These are phyloP conservation scores for Diaporthe citrichinensis DNA, from an alignment of 2,329 filamentous ascomycete species.

Conservation along the genomic window DNA sequence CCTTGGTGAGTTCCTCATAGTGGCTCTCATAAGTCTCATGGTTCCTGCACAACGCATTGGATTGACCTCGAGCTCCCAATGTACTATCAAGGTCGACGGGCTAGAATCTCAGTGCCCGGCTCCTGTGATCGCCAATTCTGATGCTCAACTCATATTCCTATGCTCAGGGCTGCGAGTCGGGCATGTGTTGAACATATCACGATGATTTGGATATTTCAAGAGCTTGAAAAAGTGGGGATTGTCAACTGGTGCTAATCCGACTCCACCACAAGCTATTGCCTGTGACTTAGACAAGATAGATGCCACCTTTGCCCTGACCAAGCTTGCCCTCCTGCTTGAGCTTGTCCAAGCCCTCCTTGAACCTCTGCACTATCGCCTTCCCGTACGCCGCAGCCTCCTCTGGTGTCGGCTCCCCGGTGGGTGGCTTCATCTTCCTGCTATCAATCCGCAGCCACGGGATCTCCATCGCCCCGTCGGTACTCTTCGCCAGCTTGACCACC, in stretches of 20 bases:
- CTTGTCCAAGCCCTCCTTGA: conserved; percentile 45
- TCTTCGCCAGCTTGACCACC: conserved; percentile 29
- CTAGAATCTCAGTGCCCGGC: neutral
- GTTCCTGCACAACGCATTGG: neutral
- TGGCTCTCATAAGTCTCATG: neutral
- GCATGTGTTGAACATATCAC: too few species aligned
- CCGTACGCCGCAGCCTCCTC: conserved; percentile 46
- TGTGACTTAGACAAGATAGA: conserved; percentile 1
- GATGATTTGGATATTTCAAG: too few species aligned
- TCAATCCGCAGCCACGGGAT: conserved; percentile 40
- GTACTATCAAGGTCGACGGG: neutral
- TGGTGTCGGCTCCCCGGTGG: conserved; percentile 35
- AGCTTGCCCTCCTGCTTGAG: conserved; percentile 46
- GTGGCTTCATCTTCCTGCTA: conserved; percentile 9
- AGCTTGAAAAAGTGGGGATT: neutral
- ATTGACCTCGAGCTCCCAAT: neutral
- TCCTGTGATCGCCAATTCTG: neutral
- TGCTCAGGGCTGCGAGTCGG: neutral
- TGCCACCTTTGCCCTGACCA: neutral
- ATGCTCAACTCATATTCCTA: neutral
- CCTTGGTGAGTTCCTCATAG: too few species aligned
- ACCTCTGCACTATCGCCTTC: conserved; percentile 45
- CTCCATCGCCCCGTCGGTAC: neutral
- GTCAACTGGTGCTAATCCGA: neutral
- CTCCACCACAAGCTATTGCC: neutral